These are phyloP conservation scores for Fusarium sp. DNA, from an alignment of 2,329 filamentous ascomycete genomes.

Conservation along the genomic window DNA sequence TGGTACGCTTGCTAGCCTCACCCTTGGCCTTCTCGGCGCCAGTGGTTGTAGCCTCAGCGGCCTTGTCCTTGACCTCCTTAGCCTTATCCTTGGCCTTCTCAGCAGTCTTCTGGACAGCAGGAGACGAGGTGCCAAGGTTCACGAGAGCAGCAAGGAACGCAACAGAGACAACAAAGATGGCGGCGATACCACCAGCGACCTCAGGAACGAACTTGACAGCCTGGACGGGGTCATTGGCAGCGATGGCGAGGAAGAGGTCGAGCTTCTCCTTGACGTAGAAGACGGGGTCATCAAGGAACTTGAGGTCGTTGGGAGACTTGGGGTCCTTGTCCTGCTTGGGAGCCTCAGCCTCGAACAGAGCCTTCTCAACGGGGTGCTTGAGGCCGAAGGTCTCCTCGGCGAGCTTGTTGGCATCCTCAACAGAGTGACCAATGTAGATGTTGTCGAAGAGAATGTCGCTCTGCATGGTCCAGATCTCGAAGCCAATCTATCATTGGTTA, in stretches of 20 bases:
- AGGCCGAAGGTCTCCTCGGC: conserved; percentile 89
- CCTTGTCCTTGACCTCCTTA: conserved; percentile 78
- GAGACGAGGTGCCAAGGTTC: conserved; percentile 72
- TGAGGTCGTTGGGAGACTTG: conserved; percentile 80
- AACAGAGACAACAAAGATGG: conserved; percentile 76
- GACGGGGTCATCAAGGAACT: conserved; percentile 92
- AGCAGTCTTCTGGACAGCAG: conserved; percentile 80
- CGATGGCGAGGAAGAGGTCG: conserved; percentile 88
- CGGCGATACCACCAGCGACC: conserved; percentile 83
- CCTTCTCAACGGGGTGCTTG: conserved; percentile 87
- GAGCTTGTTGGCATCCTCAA: conserved; percentile 91
- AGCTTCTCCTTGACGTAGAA: conserved; percentile 92
- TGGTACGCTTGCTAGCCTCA: conserved; percentile 73
- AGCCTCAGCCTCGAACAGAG: conserved; percentile 81
- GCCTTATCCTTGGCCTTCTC: conserved; percentile 75
- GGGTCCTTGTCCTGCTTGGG: conserved; percentile 77
- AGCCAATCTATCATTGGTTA: conserved; percentile 77
- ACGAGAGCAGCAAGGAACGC: conserved; percentile 77
- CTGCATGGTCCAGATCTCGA: conserved; percentile 99
- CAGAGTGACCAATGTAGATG: conserved; percentile 99
- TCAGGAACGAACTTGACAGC: conserved; percentile 93
- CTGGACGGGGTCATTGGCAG: conserved; percentile 82
- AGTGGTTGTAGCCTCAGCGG: conserved; percentile 66
- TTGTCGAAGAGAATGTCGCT: conserved; percentile 99
- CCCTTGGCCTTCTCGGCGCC: conserved; percentile 81